These are phyloP conservation scores for Ampelomyces quisqualis DNA, from an alignment of 2,329 filamentous ascomycete species.

Conservation along the genomic window DNA sequence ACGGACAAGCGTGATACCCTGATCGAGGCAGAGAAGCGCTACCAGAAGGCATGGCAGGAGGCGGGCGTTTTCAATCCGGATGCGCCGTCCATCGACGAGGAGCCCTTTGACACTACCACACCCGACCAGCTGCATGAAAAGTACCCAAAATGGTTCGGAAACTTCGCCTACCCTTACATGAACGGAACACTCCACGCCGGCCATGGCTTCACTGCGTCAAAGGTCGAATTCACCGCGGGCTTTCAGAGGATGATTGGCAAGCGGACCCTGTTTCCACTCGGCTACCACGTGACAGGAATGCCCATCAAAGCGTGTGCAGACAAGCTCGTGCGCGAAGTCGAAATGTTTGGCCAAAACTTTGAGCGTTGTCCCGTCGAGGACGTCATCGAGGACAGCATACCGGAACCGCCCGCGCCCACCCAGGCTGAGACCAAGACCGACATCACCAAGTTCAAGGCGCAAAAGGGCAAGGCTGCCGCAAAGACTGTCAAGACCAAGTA, in stretches of 20 bases:
- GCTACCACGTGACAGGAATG: constrained; percentile 96
- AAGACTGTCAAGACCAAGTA: constrained; percentile 95
- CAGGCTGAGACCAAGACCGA: constrained; percentile 71
- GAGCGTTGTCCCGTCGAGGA: constrained; percentile 61
- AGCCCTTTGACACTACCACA: constrained; percentile 72
- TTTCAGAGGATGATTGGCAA: constrained; percentile 90
- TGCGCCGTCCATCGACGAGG: constrained; percentile 76
- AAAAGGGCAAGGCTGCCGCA: constrained; percentile 79
- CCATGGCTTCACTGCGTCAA: constrained; percentile 87
- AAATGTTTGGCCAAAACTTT: constrained; percentile 85
- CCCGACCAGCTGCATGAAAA: constrained; percentile 74
- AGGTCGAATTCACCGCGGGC: constrained; percentile 88
- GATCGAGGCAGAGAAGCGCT: constrained; percentile 84
- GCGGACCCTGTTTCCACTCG: constrained; percentile 81
- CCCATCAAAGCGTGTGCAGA: constrained; percentile 92
- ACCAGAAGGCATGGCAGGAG: constrained; percentile 81
- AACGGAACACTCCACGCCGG: constrained; percentile 71
- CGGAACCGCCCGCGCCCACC: constrained; percentile 58
- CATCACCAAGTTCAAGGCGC: constrained; percentile 78
- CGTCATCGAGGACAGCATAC: constrained; percentile 49
- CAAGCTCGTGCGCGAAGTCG: constrained; percentile 87
- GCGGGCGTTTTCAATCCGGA: constrained; percentile 79
- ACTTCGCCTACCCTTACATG: constrained; percentile 62
- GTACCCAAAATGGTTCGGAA: constrained; percentile 88
- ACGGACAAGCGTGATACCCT: constrained; percentile 86